phyloP scores from a whole-genome alignment of 2,329 filamentous ascomycete species.

The Kalaharituber pfeilii region DNA sequence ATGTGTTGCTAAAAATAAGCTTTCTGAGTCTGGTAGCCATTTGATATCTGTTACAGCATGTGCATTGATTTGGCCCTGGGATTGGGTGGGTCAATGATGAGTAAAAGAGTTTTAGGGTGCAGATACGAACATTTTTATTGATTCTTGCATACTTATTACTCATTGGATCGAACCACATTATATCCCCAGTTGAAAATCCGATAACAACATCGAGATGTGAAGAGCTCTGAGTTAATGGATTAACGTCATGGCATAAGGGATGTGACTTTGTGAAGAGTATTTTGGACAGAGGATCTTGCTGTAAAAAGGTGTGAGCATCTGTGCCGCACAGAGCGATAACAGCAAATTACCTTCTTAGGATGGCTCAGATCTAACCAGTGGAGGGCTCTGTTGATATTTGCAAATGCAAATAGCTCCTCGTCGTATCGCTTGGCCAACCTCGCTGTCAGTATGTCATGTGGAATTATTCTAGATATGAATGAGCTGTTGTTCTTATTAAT shows the following conservation, averaged over 20 bases:
- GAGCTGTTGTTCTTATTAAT: slow-evolving; percentile 98
- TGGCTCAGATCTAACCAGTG: slow-evolving; percentile 89
- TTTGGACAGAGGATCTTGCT: slow-evolving; percentile 84
- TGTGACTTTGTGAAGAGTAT: slow-evolving; percentile 95
- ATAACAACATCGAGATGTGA: slow-evolving; percentile 80
- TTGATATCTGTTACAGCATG: slow-evolving; percentile 72
- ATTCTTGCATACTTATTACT: slow-evolving; percentile 87
- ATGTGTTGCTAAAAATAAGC: slow-evolving; percentile 77
- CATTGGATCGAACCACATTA: slow-evolving; percentile 97
- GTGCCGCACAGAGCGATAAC: neutral
- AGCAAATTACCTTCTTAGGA: slow-evolving; percentile 40
- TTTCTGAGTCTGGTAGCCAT: slow-evolving; percentile 91
- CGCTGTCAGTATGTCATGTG: slow-evolving; percentile 65
- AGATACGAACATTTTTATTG: slow-evolving; percentile 68
- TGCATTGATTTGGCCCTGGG: slow-evolving; percentile 64
- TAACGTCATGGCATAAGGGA: slow-evolving; percentile 85
- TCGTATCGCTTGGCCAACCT: slow-evolving; percentile 58
- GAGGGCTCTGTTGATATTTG: slow-evolving; percentile 86
- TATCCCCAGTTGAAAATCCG: slow-evolving; percentile 90
- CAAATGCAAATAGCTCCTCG: slow-evolving; percentile 77
- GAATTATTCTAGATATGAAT: slow-evolving; percentile 91
- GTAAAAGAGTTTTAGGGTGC: neutral
- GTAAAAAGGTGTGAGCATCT: slow-evolving; percentile 10
- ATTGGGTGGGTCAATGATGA: slow-evolving; percentile 6
- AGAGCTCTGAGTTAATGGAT: slow-evolving; percentile 58